These are phyloP conservation scores for Yarrowia sp. DNA, from an alignment of 805 yeast species.

Conservation along the genomic window DNA sequence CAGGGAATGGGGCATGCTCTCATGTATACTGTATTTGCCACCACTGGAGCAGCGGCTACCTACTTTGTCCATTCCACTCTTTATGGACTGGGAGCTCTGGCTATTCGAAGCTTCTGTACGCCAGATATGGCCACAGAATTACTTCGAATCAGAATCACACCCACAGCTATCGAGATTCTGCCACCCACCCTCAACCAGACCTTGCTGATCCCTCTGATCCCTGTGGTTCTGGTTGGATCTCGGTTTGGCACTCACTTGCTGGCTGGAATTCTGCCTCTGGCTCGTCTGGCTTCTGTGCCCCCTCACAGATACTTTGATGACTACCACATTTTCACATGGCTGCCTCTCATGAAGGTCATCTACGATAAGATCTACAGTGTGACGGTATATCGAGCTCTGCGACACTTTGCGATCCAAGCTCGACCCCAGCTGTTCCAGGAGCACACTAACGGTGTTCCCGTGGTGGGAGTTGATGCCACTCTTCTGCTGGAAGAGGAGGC, in stretches of 20 bases:
- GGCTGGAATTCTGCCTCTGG: not conserved
- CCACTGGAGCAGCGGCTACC: conserved; percentile 18
- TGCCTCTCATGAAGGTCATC: conserved; percentile 9
- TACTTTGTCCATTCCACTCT: conserved; percentile 12
- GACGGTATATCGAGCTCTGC: conserved; percentile 1
- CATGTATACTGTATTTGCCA: conserved; percentile 4
- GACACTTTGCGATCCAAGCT: conserved; percentile 13
- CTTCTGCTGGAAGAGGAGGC: not conserved
- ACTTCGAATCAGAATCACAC: conserved; percentile 17
- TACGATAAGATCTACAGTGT: conserved; percentile 6
- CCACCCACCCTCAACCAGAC: conserved; percentile 22
- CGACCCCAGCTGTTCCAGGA: conserved; percentile 19
- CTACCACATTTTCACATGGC: conserved; percentile 14
- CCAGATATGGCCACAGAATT: conserved; percentile 20
- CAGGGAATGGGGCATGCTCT: conserved; percentile 19
- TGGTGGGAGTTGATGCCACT: not conserved
- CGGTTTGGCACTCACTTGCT: not conserved
- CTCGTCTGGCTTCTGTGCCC: not conserved
- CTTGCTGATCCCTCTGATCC: conserved; percentile 7
- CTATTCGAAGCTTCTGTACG: not conserved
- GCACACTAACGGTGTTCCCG: not conserved
- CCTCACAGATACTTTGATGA: conserved; percentile 19
- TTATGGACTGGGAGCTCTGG: conserved; percentile 15
- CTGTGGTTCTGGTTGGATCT: not conserved
- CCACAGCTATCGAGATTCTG: conserved; percentile 18